These are phyloP conservation scores for Parathielavia appendiculata DNA, from an alignment of 495 filamentous ascomycete genomes.

Conservation along the genomic window DNA sequence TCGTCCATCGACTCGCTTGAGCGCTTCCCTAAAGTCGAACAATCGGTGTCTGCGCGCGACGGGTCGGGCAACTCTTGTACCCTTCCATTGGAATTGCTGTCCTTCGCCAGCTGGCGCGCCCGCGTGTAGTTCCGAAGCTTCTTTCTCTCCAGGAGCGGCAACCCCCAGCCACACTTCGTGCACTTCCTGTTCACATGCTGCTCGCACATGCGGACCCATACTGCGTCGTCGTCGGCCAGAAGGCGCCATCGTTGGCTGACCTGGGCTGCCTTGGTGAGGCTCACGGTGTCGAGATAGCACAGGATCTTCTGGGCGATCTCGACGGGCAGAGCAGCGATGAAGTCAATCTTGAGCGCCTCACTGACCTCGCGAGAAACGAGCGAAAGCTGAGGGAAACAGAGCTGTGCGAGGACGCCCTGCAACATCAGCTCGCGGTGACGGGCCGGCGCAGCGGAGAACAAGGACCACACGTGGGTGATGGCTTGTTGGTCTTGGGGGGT, in stretches of 20 bases:
- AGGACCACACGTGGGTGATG: conserved; percentile 92
- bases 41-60: conserved; percentile 8
- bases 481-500: conserved; percentile 73
- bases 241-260: conserved; percentile 83
- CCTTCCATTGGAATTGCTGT: conserved; percentile 24
- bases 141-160: conserved; percentile 85
- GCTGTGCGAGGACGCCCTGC: conserved; percentile 88
- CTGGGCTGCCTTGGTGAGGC: conserved; percentile 95
- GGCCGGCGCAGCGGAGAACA: conserved; percentile 91
- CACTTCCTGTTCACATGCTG: conserved; percentile 95
- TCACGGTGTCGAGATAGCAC: conserved; percentile 86
- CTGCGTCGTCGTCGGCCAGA: conserved; percentile 91
- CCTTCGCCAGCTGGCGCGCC: conserved; percentile 57
- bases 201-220: conserved; percentile 99
- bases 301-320: conserved; percentile 93
- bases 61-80: conserved; percentile 25
- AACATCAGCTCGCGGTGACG: conserved; percentile 95
- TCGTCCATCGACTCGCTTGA: conserved; percentile 26
- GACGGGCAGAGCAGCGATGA: conserved; percentile 76
- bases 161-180: conserved; percentile 92
- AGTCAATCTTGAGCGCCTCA: conserved; percentile 94
- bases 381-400: conserved; percentile 95
- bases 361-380: conserved; percentile 80
- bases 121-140: conserved; percentile 80
- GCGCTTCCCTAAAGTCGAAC: conserved; percentile 28